phyloP scores from a whole-genome alignment of 345 rosid genomes.

The Brassica juncea region DNA sequence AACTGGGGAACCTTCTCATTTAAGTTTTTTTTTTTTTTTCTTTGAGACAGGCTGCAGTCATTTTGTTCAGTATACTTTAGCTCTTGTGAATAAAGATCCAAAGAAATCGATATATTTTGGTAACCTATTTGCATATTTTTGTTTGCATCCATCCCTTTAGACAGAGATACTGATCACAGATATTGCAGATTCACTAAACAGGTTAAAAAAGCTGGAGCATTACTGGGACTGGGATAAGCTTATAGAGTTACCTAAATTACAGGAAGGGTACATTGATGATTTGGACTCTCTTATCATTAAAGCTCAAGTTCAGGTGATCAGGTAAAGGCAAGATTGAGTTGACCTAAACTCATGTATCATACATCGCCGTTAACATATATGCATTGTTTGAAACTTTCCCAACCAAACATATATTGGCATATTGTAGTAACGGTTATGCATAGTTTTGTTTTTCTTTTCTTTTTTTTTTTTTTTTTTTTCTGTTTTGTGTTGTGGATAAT shows the following conservation, averaged over 20 bases:
- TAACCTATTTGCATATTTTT: constrained; percentile 39
- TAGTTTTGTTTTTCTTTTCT: background rate
- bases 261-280: constrained; percentile 86
- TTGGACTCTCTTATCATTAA: constrained; percentile 79
- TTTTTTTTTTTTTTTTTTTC: background rate
- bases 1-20: background rate
- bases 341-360: constrained; percentile 11
- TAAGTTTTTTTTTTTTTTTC: constrained; percentile 10
- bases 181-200: constrained; percentile 79
- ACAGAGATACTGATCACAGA: constrained; percentile 27
- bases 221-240: constrained; percentile 98
- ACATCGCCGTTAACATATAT: constrained; percentile 2
- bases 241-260: constrained; percentile 81
- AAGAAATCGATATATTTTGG: constrained; percentile 92
- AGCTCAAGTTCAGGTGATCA: constrained; percentile 97
- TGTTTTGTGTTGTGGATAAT: constrained; percentile 2
- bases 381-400: background rate
- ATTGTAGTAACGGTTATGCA: background rate
- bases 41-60: constrained; percentile 85
- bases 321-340: constrained; percentile 48
- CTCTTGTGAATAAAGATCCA: constrained; percentile 85
- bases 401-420: constrained; percentile 8
- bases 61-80: constrained; percentile 94
- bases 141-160: constrained; percentile 16
- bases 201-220: constrained; percentile 92